phyloP scores from a whole-genome alignment of 805 yeast genomes.

The Candida pseudoglaebosa region DNA sequence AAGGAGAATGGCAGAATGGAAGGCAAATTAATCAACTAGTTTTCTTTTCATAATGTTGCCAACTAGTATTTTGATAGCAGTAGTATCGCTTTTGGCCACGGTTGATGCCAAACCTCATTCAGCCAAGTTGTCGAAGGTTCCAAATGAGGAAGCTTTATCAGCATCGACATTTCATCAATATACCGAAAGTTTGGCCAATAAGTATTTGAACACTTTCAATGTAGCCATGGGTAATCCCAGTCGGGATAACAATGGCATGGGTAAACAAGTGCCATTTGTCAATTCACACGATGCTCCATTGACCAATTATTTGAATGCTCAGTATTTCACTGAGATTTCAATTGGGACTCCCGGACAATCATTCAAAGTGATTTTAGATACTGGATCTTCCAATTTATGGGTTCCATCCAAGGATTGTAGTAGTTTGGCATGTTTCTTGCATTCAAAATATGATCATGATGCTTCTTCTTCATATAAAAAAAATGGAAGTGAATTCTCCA shows the following conservation, averaged over 20 bases:
- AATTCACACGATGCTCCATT: conserved; percentile 69
- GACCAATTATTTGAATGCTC: conserved; percentile 92
- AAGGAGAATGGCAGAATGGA: too few species aligned
- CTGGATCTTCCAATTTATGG: conserved; percentile 97
- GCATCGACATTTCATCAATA: conserved; percentile 51
- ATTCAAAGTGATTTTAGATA: conserved; percentile 92
- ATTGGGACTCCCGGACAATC: conserved; percentile 92
- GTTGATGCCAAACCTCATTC: conserved; percentile 51
- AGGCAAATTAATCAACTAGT: neutral
- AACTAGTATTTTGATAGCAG: conserved; percentile 1
- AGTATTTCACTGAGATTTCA: conserved; percentile 87
- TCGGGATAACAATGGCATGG: conserved; percentile 10
- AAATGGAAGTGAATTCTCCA: conserved; percentile 82
- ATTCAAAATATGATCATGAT: conserved; percentile 82
- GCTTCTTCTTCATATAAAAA: conserved; percentile 78
- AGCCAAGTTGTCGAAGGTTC: conserved; percentile 56
- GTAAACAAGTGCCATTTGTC: conserved; percentile 33
- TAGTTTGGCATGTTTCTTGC: conserved; percentile 93
- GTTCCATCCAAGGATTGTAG: conserved; percentile 87
- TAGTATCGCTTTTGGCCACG: conserved; percentile 1
- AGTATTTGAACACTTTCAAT: conserved; percentile 52
- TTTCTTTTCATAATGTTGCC: conserved; percentile 2
- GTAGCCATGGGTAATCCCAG: conserved; percentile 23
- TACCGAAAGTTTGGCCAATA: conserved; percentile 54
- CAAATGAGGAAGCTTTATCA: conserved; percentile 53